Evolutionary conservation across 768 basidiomycete species (phyloP), one percentile per base, ranked within the genome.

Genomic region (Roridomyces roridus): DNA sequence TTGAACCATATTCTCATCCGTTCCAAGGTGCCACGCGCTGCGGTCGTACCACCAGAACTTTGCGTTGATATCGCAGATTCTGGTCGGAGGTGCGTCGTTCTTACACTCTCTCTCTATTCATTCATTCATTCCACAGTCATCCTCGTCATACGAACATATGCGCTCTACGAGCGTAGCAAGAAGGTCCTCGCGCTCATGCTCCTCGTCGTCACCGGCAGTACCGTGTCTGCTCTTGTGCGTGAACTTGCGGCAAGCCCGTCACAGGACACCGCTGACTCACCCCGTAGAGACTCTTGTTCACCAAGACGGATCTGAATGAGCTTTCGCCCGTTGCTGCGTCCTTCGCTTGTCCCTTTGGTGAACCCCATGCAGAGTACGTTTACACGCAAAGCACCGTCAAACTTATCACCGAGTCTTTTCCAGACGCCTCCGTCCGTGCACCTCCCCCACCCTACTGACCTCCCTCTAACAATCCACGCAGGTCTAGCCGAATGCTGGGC

Each of bases 91-190:
- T 74, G 56, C 43, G 74, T 70, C 23, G n/a, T 10, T 25, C 7
- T 2, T 15, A 5, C 20, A 9, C 42, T 20, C 9, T 24, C 50
- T 20, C n/a, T 35, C 65, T 57, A 59, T 24, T 42, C 7, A 37
- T 31, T 41, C 24, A 34, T 37, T 41, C 46, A 21, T 17, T 41
- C 50, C 46, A 7, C 46, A 78, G 77, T 70, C 14, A 66, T 78
- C 25, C 67, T 79, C 43, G 74, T 77, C 7, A 77, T 80, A 69
- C 72, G 80, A 9, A 77, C 73, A 44, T 77, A 76, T 50, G 80
- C 80, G 9, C 63, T 81, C 6, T 81, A 77, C 51, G 70, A 70
- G n/a, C 70, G 74, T 10, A 74, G 62, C 25, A 63, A 63, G 15
- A 56, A 40, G 11, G 66, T 79, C 34, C 64, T 79, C 11, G 62